Evolutionary conservation across 129 eudicot species (phyloP).

Genomic region (Lactuca saligna): DNA sequence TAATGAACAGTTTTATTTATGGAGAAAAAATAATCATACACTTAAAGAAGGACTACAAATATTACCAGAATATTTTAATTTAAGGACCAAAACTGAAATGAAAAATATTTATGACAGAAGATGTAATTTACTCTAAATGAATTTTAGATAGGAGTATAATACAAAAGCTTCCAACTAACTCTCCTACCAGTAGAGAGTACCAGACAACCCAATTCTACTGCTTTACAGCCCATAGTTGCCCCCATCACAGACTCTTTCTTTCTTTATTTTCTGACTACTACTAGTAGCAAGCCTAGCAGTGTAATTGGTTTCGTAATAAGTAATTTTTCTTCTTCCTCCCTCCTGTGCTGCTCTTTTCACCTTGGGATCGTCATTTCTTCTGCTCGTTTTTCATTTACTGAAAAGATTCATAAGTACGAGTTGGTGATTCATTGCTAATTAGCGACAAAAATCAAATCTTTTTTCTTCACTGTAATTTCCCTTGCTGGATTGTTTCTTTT

Average conservation of each 20-base stretch:
- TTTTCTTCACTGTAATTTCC: background rate
- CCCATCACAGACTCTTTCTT: constrained; percentile 8
- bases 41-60: too few relatives aligned
- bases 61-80: too few relatives aligned
- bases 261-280: background rate
- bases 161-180: constrained; percentile 37
- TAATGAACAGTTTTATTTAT: too few relatives aligned
- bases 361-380: background rate
- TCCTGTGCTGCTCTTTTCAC: background rate
- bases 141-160: constrained; percentile 7
- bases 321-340: background rate
- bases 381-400: background rate
- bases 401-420: constrained; percentile 1
- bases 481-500: background rate
- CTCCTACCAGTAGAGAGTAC: constrained; percentile 35
- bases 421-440: background rate
- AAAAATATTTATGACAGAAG: too few relatives aligned
- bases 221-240: constrained; percentile 52
- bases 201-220: constrained; percentile 51
- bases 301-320: background rate
- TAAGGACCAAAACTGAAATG: too few relatives aligned
- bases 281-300: constrained; percentile 10
- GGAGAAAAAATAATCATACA: too few relatives aligned
- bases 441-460: background rate
- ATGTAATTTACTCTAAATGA: too few relatives aligned